Percentiles rank a stretch among this genome's conserved stretches.
phyloP scores from a whole-genome alignment of 345 rosid species.

The Eucalyptus marginata region DNA sequence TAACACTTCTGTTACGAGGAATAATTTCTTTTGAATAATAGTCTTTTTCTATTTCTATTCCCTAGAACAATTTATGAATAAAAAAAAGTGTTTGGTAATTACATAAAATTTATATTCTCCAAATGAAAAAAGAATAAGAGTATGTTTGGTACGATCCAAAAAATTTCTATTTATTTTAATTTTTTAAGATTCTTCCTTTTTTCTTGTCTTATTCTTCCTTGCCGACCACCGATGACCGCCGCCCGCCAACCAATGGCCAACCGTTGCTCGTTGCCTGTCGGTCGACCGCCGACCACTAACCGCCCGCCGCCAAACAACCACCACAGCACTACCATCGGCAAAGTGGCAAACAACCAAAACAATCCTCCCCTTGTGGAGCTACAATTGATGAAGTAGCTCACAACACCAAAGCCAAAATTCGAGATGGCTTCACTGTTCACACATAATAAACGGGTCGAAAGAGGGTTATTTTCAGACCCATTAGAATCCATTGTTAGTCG shows the following conservation, averaged over 20 bases:
- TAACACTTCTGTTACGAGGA: rapidly evolving
- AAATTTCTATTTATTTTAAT: no score
- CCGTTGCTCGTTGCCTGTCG: rapidly evolving
- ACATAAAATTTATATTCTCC: rapidly evolving
- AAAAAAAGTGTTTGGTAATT: no score
- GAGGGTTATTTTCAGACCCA: no score
- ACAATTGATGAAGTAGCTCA: background rate
- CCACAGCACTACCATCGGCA: background rate
- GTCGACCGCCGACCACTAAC: rapidly evolving
- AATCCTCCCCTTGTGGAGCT: background rate
- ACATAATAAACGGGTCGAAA: no score
- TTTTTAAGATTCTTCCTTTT: no score
- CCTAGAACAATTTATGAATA: rapidly evolving
- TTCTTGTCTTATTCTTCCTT: no score
- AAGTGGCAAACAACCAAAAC: no score
- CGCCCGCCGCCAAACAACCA: rapidly evolving
- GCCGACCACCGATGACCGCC: rapidly evolving
- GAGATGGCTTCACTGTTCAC: no score
- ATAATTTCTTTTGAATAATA: no score
- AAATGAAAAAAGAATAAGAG: no score
- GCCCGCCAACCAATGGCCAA: rapidly evolving
- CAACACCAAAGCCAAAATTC: background rate
- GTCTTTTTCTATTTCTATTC: rapidly evolving
- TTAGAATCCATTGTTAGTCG: no score
- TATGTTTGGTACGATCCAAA: no score